phyloP scores from a whole-genome alignment of 352 stramenopile genomes.

The Phytophthora melonis region DNA sequence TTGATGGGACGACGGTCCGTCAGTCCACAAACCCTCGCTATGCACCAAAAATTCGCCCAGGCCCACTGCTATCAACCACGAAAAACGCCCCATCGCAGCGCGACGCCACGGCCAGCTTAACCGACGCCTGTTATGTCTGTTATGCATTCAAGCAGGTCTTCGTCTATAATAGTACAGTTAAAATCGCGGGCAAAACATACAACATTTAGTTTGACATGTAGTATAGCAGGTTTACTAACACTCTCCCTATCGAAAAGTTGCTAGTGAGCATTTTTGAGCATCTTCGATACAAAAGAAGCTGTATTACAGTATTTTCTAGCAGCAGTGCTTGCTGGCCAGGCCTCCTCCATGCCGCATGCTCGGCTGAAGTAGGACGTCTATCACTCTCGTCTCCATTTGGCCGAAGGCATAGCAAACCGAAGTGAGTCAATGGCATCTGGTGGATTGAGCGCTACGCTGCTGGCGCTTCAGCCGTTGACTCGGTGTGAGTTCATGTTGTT shows the following conservation, averaged over 20 bases:
- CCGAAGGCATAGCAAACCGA: no score
- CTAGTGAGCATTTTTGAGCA: not conserved
- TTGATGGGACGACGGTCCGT: conserved; percentile 27
- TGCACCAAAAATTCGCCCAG: conserved; percentile 34
- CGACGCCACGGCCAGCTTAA: conserved; percentile 18
- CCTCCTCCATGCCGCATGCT: not conserved
- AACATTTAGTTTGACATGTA: not conserved
- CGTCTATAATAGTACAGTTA: not conserved
- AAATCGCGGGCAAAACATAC: not conserved
- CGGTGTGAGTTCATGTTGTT: conserved; percentile 14
- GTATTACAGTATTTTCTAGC: not conserved
- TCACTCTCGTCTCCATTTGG: no score
- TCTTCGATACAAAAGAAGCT: not conserved
- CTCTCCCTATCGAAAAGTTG: no score
- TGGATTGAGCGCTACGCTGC: conserved; percentile 4
- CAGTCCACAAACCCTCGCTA: conserved; percentile 31
- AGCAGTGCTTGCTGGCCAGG: conserved; percentile 3
- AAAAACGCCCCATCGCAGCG: conserved; percentile 26
- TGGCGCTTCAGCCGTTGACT: conserved; percentile 14
- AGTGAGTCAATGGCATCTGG: conserved; percentile 22
- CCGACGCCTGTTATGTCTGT: not conserved
- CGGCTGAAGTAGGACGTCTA: not conserved
- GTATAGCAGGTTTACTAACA: conserved; percentile 18
- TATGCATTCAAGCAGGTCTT: conserved; percentile 15
- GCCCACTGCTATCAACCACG: conserved; percentile 32